These are phyloP conservation scores for Lupinus albus DNA, from an alignment of 306 rosid genomes.

Conservation along the genomic window DNA sequence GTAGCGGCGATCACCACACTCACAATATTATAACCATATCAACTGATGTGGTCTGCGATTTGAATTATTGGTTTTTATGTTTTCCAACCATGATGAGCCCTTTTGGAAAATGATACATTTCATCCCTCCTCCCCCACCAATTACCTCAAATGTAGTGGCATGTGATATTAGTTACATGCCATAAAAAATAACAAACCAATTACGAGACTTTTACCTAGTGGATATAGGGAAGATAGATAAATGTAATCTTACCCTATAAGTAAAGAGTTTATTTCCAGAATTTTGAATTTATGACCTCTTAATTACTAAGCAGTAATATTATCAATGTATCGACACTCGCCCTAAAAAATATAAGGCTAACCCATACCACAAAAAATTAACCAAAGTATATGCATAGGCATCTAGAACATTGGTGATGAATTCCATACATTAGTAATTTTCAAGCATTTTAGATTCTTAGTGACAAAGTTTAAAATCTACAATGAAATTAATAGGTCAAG, in stretches of 20 bases:
- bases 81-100: neutral
- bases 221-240: too few relatives aligned
- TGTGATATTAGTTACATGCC: neutral
- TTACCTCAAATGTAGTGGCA: neutral
- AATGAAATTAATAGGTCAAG: neutral
- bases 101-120: neutral
- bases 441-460: neutral
- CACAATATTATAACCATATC: too few relatives aligned
- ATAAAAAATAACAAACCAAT: too few relatives aligned
- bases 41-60: too few relatives aligned
- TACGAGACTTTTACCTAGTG: too few relatives aligned
- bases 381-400: neutral
- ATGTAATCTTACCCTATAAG: too few relatives aligned
- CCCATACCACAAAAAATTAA: constrained; percentile 4
- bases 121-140: neutral
- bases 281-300: too few relatives aligned
- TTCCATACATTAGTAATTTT: neutral
- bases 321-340: neutral
- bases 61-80: neutral
- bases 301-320: too few relatives aligned
- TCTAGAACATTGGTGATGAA: constrained; percentile 27
- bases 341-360: too few relatives aligned
- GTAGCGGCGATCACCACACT: too few relatives aligned
- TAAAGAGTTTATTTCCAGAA: too few relatives aligned
- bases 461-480: neutral